Base-by-base conservation (phyloP, 176 grass and related monocot species). In the Eleusine indica region DNA sequence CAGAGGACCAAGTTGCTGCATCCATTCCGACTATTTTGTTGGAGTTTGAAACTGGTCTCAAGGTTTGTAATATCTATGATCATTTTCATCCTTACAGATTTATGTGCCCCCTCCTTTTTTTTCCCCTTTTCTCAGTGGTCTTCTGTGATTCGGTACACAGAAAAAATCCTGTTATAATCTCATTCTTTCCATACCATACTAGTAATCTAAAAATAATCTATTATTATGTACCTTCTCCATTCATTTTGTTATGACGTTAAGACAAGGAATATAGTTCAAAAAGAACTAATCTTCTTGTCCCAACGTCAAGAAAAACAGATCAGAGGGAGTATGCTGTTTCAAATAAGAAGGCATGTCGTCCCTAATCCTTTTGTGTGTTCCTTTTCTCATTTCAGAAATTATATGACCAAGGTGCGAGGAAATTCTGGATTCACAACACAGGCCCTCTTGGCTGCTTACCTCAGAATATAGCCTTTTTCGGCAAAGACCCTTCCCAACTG, bases 381-480 rank as follows among this genome's bases (percentile, higher is more conserved):
- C 46, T 61, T 81, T 73, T 82, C 71, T 19, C 76, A 47, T 85
- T 90, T 70, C 91, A 99, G 96, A 90, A 90, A 70, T 68, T 99
- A 71, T 93, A 99, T 64, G 85, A 92, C 37, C 84, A 94, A 90
- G 96, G 96, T 92, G 96, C 93, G 28, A 92, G 96, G 81, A 96
- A 91, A 74, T 99, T 99, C 89, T 99, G 96, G 96, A 99, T 99
- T 88, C 96, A 99, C 77, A 99, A 99, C 75, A 99, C 93, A 42
- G 93, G 93, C 65, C 96, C 96, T 72, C 93, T 99, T 0, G 96
- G 96, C 15, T 99, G 96, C 89, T 88, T 99, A 83, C 82, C 96
- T 87, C 89, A 99, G 88, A 99, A 99, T 40, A 82, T 96, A 83
- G 93, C 48, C 41, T 28, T 82, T 71, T 99, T 95, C 52, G 96